Conservation (phyloP, 176 grass and related monocot species). For the Eragrostis nindensis region DNA sequence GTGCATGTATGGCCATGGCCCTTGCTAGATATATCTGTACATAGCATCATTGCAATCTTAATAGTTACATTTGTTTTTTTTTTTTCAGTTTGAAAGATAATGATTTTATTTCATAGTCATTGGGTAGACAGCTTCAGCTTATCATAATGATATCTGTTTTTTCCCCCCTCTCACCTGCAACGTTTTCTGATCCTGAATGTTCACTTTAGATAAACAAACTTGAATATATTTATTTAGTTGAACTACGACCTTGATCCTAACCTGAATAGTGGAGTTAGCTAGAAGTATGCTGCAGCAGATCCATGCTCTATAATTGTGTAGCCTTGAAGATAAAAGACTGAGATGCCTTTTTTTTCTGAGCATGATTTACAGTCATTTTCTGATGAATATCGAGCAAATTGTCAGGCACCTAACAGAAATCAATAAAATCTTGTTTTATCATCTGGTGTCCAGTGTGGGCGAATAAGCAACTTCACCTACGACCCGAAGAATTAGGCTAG, state of each 20-base stretch:
- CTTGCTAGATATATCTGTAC: slow-evolving; percentile 24
- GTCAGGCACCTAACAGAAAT: neutral
- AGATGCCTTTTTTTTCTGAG: slow-evolving; percentile 4
- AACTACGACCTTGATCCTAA: neutral
- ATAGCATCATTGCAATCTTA: neutral
- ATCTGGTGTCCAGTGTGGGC: no score
- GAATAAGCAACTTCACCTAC: no score
- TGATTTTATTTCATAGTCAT: slow-evolving; percentile 5
- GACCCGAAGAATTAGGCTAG: no score
- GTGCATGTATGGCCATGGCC: neutral
- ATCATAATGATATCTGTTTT: neutral
- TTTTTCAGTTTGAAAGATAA: neutral
- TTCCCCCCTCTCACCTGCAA: neutral
- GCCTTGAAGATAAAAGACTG: neutral
- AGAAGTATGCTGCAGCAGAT: neutral
- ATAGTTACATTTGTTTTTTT: neutral
- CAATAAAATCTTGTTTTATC: neutral
- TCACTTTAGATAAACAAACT: neutral
- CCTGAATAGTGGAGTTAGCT: neutral
- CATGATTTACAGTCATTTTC: slow-evolving; percentile 1
- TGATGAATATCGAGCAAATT: slow-evolving; percentile 8
- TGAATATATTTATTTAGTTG: neutral
- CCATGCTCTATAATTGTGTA: no score
- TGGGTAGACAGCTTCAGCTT: neutral
- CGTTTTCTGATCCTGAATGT: slow-evolving; percentile 19